A percentile compares a stretch with the other conserved stretches of the same genome.
These are phyloP conservation scores for Fistulifera solaris DNA, from an alignment of 108 stramenopile species.

Conservation along the genomic window DNA sequence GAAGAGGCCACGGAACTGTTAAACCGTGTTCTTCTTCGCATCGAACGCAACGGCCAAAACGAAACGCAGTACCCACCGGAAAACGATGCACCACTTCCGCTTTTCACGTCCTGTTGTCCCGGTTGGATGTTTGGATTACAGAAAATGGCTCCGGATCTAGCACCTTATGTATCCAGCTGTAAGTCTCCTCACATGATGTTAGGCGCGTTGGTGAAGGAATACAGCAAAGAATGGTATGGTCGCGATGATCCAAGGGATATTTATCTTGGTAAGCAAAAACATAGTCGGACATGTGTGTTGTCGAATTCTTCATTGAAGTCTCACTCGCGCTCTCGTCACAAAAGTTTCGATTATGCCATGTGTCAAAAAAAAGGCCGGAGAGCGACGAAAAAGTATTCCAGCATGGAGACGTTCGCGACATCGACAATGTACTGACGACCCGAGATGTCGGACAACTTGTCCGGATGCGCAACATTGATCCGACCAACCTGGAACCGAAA, in stretches of 20 bases:
- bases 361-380: slow-evolving; percentile 9
- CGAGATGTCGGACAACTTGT: slow-evolving; percentile 36
- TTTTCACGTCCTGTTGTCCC: slow-evolving; percentile 42
- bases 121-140: slow-evolving; percentile 49
- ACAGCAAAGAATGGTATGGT: slow-evolving; percentile 22
- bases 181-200: slow-evolving; percentile 31
- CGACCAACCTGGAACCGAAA: slow-evolving; percentile 2
- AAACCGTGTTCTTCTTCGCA: slow-evolving; percentile 15
- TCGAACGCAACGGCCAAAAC: slow-evolving; percentile 9
- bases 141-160: slow-evolving; percentile 30
- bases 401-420: too few relatives aligned
- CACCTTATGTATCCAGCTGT: slow-evolving; percentile 35
- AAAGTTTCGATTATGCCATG: slow-evolving; percentile 36
- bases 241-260: slow-evolving; percentile 2
- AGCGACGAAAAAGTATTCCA: slow-evolving; percentile 27
- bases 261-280: not conserved
- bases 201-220: slow-evolving; percentile 10
- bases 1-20: slow-evolving; percentile 49
- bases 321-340: slow-evolving; percentile 50
- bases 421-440: slow-evolving; percentile 8
- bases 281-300: not conserved
- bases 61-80: slow-evolving; percentile 26
- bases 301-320: slow-evolving; percentile 18
- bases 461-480: slow-evolving; percentile 17
- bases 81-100: slow-evolving; percentile 6